Base-by-base conservation (phyloP, 1,284 basidiomycete species). In the Boletus semigastroideus region DNA sequence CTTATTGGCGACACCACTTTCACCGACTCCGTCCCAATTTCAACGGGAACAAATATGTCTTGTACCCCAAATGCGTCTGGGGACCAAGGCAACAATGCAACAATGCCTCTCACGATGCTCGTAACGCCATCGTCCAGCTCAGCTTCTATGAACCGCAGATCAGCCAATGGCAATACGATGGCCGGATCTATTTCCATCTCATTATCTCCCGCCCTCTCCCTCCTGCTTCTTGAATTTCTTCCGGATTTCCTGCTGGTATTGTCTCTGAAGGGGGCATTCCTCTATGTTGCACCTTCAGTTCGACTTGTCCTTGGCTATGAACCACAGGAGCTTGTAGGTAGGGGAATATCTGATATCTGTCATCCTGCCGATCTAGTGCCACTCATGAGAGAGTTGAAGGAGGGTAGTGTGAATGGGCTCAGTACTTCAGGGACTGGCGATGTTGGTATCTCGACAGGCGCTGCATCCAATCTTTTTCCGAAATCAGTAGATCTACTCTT, bases 321-420 rank as follows among this genome's bases (percentile, higher is more conserved):
- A 36, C 82, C 92, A 4, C 80, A 84, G 39, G 92, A 96, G 56
- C 81, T 98, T 51, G 78, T 94, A 25, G 92, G 92, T 49, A 83
- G 83, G 66, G 79, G 81, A 37, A 74, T 97, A 57, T 74, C 82
- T 42, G 86, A 94, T 67, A 76, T 93, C 54, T 93, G 92, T 57
- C 93, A 97, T 67, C 88, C 88, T 0, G 88, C 88, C 48, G 95
- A 98, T 66, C 79, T 94, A 36, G 89, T 96, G 1, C 93, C 94
- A 0, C 81, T 97, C 57, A 89, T 92, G 80, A 83, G 95, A 40
- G 93, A 96, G 73, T 78, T 98, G 56, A 98, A 98, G 71, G 94
- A 97, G 63, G 78, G 80, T 30, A 82, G 79, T 28, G 65, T 76
- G 9, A 72, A 70, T 19, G 65, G 65, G 14, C 52, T 62, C 36